Conservation (phyloP, 176 grass and related monocot genomes). For the Chrysopogon serrulatus region DNA sequence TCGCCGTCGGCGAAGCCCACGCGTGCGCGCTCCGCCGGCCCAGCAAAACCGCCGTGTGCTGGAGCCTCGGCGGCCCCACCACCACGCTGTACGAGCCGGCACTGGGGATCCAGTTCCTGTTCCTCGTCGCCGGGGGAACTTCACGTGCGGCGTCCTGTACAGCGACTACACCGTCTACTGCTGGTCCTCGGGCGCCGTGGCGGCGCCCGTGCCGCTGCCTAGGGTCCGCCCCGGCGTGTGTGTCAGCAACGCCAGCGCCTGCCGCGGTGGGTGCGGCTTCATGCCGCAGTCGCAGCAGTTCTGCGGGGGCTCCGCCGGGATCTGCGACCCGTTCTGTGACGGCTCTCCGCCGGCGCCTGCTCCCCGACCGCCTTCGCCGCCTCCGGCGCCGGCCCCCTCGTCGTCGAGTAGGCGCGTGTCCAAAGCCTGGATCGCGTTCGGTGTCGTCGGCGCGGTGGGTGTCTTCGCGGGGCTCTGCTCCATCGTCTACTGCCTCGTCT, state of each 20-base stretch:
- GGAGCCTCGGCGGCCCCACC: slow-evolving; percentile 31
- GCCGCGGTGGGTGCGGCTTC: slow-evolving; percentile 19
- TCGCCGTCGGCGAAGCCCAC: slow-evolving; percentile 64
- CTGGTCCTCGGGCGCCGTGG: slow-evolving; percentile 15
- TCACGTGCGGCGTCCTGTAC: slow-evolving; percentile 65
- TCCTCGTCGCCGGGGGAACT: slow-evolving; percentile 71
- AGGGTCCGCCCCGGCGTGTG: slow-evolving; percentile 60
- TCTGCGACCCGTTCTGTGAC: slow-evolving; percentile 42
- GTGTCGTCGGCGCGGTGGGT: slow-evolving; percentile 64
- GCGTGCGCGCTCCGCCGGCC: slow-evolving; percentile 49
- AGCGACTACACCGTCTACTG: slow-evolving; percentile 42
- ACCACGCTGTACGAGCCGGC: slow-evolving; percentile 12
- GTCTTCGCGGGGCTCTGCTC: slow-evolving; percentile 52
- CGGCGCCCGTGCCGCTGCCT: slow-evolving; percentile 1
- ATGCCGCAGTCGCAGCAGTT: slow-evolving; percentile 23
- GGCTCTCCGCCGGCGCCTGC: neutral
- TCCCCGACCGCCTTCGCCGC: neutral
- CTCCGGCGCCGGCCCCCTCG: neutral
- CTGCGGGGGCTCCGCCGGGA: slow-evolving; percentile 24
- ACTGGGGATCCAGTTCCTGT: slow-evolving; percentile 24
- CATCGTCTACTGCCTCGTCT: slow-evolving; percentile 54
- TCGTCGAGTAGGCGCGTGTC: neutral
- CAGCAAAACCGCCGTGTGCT: slow-evolving; percentile 61
- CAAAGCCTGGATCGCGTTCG: slow-evolving; percentile 54
- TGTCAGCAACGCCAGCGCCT: slow-evolving; percentile 7